Conservation (phyloP, 2,329 filamentous ascomycete genomes). For the Trichoderma harzianum region DNA sequence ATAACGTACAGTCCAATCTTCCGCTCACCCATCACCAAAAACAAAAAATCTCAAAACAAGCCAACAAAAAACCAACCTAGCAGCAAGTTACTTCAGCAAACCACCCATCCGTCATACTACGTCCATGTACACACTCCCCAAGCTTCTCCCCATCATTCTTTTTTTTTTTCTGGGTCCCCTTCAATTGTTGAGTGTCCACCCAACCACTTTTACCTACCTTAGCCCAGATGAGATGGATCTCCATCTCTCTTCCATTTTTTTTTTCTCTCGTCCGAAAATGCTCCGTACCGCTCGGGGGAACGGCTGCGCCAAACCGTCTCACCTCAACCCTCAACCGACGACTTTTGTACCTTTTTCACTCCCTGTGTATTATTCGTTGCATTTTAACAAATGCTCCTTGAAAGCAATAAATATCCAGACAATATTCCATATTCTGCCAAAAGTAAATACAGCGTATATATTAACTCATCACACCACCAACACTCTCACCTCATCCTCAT, state of each 20-base stretch:
- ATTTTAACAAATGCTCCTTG: neutral
- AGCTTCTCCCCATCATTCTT: constrained; percentile 2
- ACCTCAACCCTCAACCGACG: neutral
- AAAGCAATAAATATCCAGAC: neutral
- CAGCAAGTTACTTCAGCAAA: neutral
- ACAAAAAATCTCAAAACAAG: neutral
- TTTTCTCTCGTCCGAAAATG: neutral
- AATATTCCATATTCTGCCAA: neutral
- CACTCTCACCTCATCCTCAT: neutral
- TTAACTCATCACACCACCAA: rapidly evolving
- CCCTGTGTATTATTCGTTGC: rapidly evolving
- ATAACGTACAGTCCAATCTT: neutral
- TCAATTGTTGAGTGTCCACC: constrained; percentile 32
- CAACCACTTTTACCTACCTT: constrained; percentile 2
- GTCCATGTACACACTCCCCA: neutral
- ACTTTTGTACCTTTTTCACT: neutral
- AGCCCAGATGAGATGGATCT: neutral
- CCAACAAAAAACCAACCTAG: neutral
- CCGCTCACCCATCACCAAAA: neutral
- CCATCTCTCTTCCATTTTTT: neutral
- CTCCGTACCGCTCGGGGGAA: constrained; percentile 6
- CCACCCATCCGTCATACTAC: neutral
- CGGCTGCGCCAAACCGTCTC: neutral
- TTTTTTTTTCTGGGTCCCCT: constrained; percentile 22
- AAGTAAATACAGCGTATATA: neutral